These are phyloP conservation scores for Capronia coronata DNA, from an alignment of 2,329 filamentous ascomycete species.

Conservation along the genomic window DNA sequence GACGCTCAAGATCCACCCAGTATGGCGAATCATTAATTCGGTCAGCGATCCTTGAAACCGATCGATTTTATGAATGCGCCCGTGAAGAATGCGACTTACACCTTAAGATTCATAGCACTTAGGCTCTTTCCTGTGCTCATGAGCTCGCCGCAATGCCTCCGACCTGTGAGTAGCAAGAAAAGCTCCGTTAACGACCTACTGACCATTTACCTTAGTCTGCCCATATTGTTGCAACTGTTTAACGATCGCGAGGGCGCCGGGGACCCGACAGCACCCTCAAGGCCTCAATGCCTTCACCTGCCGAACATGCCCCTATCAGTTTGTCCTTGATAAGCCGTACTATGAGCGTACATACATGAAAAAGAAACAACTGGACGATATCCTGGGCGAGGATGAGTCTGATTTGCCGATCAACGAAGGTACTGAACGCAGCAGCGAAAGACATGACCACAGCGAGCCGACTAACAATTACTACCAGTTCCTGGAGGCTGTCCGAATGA, in stretches of 20 bases:
- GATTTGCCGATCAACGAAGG: slow-evolving; percentile 28
- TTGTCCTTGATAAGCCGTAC: slow-evolving; percentile 69
- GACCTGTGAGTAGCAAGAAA: slow-evolving; percentile 32
- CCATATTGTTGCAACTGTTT: slow-evolving; percentile 46
- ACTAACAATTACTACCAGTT: slow-evolving; percentile 15
- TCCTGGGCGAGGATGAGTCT: slow-evolving; percentile 56
- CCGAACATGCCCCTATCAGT: slow-evolving; percentile 90
- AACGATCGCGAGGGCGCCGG: slow-evolving; percentile 40
- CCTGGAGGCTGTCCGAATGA: slow-evolving; percentile 61
- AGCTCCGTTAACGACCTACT: not conserved
- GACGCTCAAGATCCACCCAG: no score
- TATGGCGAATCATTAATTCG: no score
- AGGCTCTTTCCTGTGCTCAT: not conserved
- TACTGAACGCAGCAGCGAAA: not conserved
- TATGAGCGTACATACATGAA: slow-evolving; percentile 75
- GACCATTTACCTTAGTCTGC: slow-evolving; percentile 35
- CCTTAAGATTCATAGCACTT: not conserved
- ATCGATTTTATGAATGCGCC: no score
- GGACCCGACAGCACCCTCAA: slow-evolving; percentile 35
- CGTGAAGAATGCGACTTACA: not conserved
- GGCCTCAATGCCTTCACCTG: slow-evolving; percentile 80
- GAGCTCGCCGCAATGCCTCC: slow-evolving; percentile 32
- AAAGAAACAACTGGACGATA: slow-evolving; percentile 80
- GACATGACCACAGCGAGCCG: not conserved
- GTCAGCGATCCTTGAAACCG: no score